A percentile compares a stretch with the other conserved stretches of the same genome.
Conservation (phyloP, 2,329 filamentous ascomycete species). For the Penicillium decumbens region DNA sequence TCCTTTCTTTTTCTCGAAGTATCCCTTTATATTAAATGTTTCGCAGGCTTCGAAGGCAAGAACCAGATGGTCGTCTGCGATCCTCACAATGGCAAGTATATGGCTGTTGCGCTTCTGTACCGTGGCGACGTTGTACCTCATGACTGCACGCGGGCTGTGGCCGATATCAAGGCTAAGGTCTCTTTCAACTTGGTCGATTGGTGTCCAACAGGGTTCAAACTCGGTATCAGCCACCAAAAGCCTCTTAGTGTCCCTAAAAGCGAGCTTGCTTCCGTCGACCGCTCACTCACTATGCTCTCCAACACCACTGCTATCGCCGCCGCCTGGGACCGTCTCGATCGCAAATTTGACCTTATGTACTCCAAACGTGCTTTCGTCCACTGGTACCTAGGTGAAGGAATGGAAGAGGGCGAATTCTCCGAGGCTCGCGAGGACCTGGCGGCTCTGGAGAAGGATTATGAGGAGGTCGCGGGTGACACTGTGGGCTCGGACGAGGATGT, state of each 20-base stretch:
- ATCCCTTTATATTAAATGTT: not conserved
- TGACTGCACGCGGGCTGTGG: constrained; percentile 86
- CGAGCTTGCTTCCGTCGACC: constrained; percentile 95
- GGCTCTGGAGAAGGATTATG: constrained; percentile 96
- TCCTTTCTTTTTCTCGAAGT: too few species aligned
- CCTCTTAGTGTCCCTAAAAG: constrained; percentile 93
- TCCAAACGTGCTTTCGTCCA: constrained; percentile 99
- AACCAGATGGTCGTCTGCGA: constrained; percentile 99
- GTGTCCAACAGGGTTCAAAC: constrained; percentile 99
- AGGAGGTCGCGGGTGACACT: constrained; percentile 86
- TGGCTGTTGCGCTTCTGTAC: constrained; percentile 97
- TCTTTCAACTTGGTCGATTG: constrained; percentile 99
- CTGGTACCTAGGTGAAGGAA: constrained; percentile 99
- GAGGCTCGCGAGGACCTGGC: constrained; percentile 98
- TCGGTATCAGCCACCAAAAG: constrained; percentile 99
- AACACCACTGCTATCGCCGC: constrained; percentile 97
- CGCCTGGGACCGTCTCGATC: constrained; percentile 90
- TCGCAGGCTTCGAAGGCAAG: constrained; percentile 85
- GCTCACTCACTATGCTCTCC: constrained; percentile 93
- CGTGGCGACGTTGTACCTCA: constrained; percentile 97
- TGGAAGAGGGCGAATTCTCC: constrained; percentile 99
- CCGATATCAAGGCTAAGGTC: constrained; percentile 97
- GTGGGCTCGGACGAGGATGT: too few species aligned
- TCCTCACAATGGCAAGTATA: constrained; percentile 98
- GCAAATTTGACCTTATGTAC: constrained; percentile 99